Conservation (phyloP, 352 stramenopile genomes). For the Stephanocyclus meneghinianus region DNA sequence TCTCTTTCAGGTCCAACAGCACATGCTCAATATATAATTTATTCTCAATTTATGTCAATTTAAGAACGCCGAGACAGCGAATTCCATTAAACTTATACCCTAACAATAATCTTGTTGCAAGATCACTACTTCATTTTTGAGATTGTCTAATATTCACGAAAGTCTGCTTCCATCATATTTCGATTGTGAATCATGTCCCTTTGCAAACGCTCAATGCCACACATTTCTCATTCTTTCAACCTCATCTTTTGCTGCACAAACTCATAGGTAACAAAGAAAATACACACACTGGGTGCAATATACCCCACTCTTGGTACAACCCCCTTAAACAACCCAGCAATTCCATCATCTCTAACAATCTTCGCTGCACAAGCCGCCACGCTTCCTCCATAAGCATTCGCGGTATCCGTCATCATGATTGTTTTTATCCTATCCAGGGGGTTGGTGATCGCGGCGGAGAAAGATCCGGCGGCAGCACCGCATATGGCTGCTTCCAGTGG, state of each 20-base stretch:
- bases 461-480: conserved; percentile 71
- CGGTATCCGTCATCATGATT: conserved; percentile 70
- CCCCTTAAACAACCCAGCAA: conserved; percentile 56
- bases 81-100: background rate
- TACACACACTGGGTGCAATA: conserved; percentile 75
- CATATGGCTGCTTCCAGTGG: conserved; percentile 67
- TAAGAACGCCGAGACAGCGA: background rate
- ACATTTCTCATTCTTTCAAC: background rate
- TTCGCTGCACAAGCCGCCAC: conserved; percentile 55
- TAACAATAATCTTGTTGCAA: no score
- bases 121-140: no score
- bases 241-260: conserved; percentile 59
- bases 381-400: conserved; percentile 47
- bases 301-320: conserved; percentile 67
- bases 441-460: conserved; percentile 69
- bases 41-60: background rate
- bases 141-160: no score
- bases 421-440: conserved; percentile 78
- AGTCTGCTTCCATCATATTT: background rate
- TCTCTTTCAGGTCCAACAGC: conserved; percentile 48
- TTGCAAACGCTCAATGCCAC: background rate
- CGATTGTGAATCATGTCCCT: background rate
- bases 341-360: conserved; percentile 64
- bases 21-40: conserved; percentile 9
- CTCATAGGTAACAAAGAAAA: conserved; percentile 81